Evolutionary conservation across 192 early-diverging fungal genomes (phyloP).

Genomic region (Coemansia sp.): DNA sequence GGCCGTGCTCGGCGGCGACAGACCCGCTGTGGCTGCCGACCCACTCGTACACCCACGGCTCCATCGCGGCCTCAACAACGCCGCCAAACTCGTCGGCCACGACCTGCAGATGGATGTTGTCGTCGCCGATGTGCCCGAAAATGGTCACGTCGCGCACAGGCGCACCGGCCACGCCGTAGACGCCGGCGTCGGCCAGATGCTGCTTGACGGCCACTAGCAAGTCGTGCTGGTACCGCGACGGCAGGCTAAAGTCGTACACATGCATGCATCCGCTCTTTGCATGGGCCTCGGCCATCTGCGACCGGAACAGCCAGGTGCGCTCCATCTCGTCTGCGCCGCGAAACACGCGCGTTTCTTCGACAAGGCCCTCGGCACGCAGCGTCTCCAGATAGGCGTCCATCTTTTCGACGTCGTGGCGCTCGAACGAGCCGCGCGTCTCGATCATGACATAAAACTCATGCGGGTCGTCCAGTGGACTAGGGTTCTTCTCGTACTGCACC

Average conservation of each 20-base stretch:
- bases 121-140: slow-evolving; percentile 97
- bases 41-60: slow-evolving; percentile 89
- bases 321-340: slow-evolving; percentile 29
- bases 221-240: slow-evolving; percentile 35
- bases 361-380: slow-evolving; percentile 15
- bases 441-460: slow-evolving; percentile 67
- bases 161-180: slow-evolving; percentile 37
- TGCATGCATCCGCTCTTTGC: slow-evolving; percentile 50
- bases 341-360: slow-evolving; percentile 22
- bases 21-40: slow-evolving; percentile 61
- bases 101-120: slow-evolving; percentile 92
- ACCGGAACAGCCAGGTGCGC: slow-evolving; percentile 42
- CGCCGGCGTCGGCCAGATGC: slow-evolving; percentile 16
- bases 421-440: slow-evolving; percentile 88
- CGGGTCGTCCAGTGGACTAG: slow-evolving; percentile 15
- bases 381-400: slow-evolving; percentile 33
- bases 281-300: slow-evolving; percentile 50
- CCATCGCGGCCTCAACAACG: slow-evolving; percentile 66
- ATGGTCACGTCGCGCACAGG: slow-evolving; percentile 75
- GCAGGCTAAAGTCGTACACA: slow-evolving; percentile 50
- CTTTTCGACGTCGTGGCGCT: slow-evolving; percentile 87
- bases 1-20: slow-evolving; percentile 86
- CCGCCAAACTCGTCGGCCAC: slow-evolving; percentile 63
- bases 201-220: slow-evolving; percentile 33
- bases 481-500: slow-evolving; percentile 29